phyloP scores from a whole-genome alignment of 1,284 basidiomycete genomes.

The Sparassis latifolia region DNA sequence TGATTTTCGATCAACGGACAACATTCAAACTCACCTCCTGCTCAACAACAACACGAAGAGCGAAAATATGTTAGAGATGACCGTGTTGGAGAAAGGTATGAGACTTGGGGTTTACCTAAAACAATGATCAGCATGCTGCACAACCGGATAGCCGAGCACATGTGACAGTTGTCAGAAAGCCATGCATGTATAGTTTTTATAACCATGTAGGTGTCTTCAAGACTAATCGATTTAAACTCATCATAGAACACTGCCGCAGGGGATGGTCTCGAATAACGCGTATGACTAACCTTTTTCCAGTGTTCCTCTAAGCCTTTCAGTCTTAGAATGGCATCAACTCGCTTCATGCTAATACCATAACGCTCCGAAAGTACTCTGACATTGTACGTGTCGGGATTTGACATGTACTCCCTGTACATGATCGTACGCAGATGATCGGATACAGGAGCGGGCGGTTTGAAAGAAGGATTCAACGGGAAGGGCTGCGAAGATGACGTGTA shows the following conservation, averaged over 20 bases:
- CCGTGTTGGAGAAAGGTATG: no score
- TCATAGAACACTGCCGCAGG: constrained; percentile 31
- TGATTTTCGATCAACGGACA: neutral
- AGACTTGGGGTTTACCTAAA: constrained; percentile 13
- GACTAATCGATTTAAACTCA: constrained; percentile 80
- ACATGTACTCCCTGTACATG: constrained; percentile 54
- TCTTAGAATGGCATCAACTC: constrained; percentile 73
- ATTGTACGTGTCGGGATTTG: constrained; percentile 48
- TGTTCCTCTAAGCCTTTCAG: constrained; percentile 69
- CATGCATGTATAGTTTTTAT: constrained; percentile 37
- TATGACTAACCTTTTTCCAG: constrained; percentile 60
- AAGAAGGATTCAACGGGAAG: constrained; percentile 77
- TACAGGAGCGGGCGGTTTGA: constrained; percentile 70
- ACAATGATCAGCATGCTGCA: constrained; percentile 13
- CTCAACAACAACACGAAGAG: no score
- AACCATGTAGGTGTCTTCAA: constrained; percentile 73
- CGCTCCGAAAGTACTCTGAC: constrained; percentile 54
- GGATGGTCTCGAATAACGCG: constrained; percentile 5
- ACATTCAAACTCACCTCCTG: no score
- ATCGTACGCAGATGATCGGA: constrained; percentile 50
- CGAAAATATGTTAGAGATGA: no score
- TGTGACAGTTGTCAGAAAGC: constrained; percentile 33
- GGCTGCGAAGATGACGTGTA: constrained; percentile 39
- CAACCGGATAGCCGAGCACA: no score
- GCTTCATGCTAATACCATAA: constrained; percentile 63